These are phyloP conservation scores for Tulasnella calospora DNA, from an alignment of 768 basidiomycete species.

Conservation along the genomic window DNA sequence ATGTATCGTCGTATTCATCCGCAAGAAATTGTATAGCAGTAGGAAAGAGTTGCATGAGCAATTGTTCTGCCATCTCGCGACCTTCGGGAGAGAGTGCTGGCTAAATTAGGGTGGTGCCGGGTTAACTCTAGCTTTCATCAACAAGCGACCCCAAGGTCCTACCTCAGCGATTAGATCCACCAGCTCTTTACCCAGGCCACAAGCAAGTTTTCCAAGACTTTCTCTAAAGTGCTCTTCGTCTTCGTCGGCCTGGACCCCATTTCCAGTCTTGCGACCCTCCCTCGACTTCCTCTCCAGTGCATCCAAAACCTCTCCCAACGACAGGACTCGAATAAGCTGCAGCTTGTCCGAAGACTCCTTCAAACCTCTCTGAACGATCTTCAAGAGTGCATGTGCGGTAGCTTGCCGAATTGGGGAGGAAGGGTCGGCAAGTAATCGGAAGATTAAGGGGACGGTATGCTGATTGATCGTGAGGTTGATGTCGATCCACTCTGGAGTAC, in stretches of 20 bases:
- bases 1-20: constrained; percentile 86
- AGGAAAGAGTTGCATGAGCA: constrained; percentile 67
- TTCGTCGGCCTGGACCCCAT: constrained; percentile 57
- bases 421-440: constrained; percentile 71
- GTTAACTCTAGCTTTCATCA: not conserved
- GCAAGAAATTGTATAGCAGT: constrained; percentile 83
- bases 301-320: constrained; percentile 74
- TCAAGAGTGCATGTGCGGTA: constrained; percentile 69
- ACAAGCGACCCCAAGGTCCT: constrained; percentile 30
- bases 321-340: constrained; percentile 81
- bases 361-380: constrained; percentile 87
- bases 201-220: constrained; percentile 77
- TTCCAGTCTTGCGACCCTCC: constrained; percentile 46
- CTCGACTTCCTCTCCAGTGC: constrained; percentile 75
- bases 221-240: constrained; percentile 87
- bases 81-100: constrained; percentile 45
- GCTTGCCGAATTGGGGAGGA: constrained; percentile 77
- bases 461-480: constrained; percentile 94
- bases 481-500: constrained; percentile 83
- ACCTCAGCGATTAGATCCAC: constrained; percentile 77
- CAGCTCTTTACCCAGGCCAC: constrained; percentile 75
- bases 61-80: constrained; percentile 55
- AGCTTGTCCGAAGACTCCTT: constrained; percentile 88
- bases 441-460: constrained; percentile 76
- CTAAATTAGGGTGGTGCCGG: not conserved